phyloP scores from a whole-genome alignment of 306 rosid species.

The Quillaja saponaria region DNA sequence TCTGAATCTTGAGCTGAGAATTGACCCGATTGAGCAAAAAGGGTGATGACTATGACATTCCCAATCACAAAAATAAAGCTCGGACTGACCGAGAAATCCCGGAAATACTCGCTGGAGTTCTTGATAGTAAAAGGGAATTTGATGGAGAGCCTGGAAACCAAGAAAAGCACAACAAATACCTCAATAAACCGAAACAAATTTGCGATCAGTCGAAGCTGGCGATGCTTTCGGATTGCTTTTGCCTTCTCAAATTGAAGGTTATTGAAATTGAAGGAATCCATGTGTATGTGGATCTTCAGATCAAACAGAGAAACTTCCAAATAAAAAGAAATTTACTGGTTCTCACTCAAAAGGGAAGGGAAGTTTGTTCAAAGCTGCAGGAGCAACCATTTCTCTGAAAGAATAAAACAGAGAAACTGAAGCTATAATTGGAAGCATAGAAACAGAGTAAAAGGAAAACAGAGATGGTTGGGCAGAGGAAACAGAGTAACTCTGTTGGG shows the following conservation, averaged over 20 bases:
- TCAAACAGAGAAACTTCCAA: not conserved
- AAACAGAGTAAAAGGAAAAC: constrained; percentile 11
- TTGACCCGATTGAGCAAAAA: constrained; percentile 63
- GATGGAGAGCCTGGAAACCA: constrained; percentile 59
- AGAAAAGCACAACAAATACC: constrained; percentile 50
- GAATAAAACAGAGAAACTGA: constrained; percentile 35
- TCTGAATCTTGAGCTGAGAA: constrained; percentile 41
- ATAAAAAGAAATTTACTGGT: not conserved
- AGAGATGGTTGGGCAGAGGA: not conserved
- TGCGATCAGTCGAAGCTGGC: constrained; percentile 50
- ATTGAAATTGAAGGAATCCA: constrained; percentile 63
- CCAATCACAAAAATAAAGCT: constrained; percentile 73
- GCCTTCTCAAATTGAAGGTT: constrained; percentile 69
- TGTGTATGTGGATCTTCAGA: not conserved
- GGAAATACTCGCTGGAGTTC: constrained; percentile 59
- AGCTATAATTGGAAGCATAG: constrained; percentile 49
- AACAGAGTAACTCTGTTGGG: constrained; percentile 24
- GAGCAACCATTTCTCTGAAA: constrained; percentile 31
- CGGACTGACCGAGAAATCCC: constrained; percentile 51
- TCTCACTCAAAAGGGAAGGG: constrained; percentile 46
- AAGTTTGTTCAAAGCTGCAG: constrained; percentile 11
- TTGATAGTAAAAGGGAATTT: constrained; percentile 55
- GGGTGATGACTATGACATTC: constrained; percentile 65
- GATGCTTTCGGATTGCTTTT: constrained; percentile 51
- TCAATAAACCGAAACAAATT: constrained; percentile 58